These are phyloP conservation scores for Jatropha multifida DNA, from an alignment of 441 rosid species.

Conservation along the genomic window DNA sequence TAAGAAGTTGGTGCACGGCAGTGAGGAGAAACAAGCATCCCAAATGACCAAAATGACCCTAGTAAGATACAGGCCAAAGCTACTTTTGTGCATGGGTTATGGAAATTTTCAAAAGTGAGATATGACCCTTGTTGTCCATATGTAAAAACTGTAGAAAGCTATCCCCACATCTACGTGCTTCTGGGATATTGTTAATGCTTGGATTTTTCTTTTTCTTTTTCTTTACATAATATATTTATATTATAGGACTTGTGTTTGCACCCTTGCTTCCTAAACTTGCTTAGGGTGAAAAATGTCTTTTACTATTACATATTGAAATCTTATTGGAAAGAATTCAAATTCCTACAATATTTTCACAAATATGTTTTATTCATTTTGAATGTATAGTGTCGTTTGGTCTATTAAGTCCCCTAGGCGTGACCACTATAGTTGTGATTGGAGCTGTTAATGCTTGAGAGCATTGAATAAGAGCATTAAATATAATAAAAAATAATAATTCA, in stretches of 20 bases:
- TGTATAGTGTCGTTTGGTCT: no score
- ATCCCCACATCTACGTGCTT: neutral
- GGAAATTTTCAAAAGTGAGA: constrained; percentile 21
- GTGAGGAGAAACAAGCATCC: constrained; percentile 30
- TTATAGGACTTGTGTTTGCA: neutral
- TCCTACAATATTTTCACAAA: neutral
- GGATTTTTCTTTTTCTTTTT: neutral
- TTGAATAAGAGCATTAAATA: no score
- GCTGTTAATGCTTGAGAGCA: no score
- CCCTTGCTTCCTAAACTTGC: neutral
- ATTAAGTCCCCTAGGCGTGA: no score
- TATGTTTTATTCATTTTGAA: no score
- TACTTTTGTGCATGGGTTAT: constrained; percentile 48
- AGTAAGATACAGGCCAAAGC: constrained; percentile 33
- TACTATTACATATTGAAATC: neutral
- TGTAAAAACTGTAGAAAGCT: constrained; percentile 9
- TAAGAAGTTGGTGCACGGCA: constrained; percentile 17
- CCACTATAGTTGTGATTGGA: no score
- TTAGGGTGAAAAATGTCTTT: neutral
- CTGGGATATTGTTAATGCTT: constrained; percentile 1
- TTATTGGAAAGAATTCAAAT: neutral
- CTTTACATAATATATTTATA: neutral
- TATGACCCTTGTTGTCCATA: neutral
- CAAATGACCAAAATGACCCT: constrained; percentile 27
- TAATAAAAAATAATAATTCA: no score